Base-by-base conservation (phyloP, 1,139 yeast genomes). In the Scheffersomyces lignicola region DNA sequence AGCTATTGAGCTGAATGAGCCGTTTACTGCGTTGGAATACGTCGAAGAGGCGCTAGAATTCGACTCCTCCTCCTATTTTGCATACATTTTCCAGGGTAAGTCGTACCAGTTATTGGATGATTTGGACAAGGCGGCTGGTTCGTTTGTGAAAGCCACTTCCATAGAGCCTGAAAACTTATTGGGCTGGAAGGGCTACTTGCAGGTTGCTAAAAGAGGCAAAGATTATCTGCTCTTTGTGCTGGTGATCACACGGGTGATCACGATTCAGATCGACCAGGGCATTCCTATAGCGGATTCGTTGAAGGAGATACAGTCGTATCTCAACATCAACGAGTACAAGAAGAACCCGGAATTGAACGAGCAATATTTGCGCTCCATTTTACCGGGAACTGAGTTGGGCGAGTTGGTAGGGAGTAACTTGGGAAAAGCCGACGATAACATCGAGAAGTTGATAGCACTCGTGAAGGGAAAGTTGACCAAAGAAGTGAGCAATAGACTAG, bases 141-240 rank as follows among this genome's bases (percentile, higher is more conserved):
- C 78, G 2, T 86, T 84, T 47, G 48, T 55, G 18, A 58, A 55
- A 28, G 96, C 96, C 0, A 72, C 78, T 2, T 51, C 58, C 3
- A 35, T 82, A 2, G 78, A 83, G 23, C 77, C 81, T 0, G 62
- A 65, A 1, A 78, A 80, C 36, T 43, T 79, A 1, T 56, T 76
- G 18, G 95, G 92, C 0, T 89, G 95, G 95, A 88, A 86, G 53
- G 97, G 97, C 0, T 69, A 82, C 41, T 60, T 79, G 42, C 70
- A 61, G 30, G 49, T 76, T 1, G 64, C 64, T 3, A 65, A 61
- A 36, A 49, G 54, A 5, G 51, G 51, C n/a, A 47, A 59, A 10
- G 69, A 78, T 36, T 71, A 61, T 48, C 51, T 54, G 8, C 51
- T 62, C 10, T 75, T 82, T 45, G 81, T 84, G 49, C 58, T 60